Evolutionary conservation across 768 basidiomycete species (phyloP).

Genomic region (Amanita jacksonii): DNA sequence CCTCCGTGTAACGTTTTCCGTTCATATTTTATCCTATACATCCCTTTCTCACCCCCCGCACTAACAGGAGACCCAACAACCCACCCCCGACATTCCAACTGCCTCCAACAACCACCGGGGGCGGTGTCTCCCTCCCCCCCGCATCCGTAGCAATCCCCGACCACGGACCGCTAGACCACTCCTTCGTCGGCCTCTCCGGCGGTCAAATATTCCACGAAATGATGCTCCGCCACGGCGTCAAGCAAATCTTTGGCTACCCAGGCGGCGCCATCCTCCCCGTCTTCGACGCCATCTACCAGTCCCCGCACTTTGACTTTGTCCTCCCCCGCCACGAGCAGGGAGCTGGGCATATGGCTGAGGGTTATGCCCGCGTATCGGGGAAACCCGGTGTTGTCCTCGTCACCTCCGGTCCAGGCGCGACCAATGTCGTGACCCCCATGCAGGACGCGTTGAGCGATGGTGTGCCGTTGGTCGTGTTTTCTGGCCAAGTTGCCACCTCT

Average conservation of each 20-base stretch:
- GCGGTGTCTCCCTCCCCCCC: slow-evolving; percentile 22
- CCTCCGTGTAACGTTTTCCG: slow-evolving; percentile 36
- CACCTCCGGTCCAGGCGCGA: slow-evolving; percentile 96
- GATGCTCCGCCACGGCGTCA: slow-evolving; percentile 96
- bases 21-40: slow-evolving; percentile 2
- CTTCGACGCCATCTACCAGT: slow-evolving; percentile 99
- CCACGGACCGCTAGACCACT: slow-evolving; percentile 52
- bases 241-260: slow-evolving; percentile 96
- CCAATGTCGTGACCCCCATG: slow-evolving; percentile 96
- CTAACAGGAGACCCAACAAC: slow-evolving; percentile 57
- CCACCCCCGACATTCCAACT: slow-evolving; percentile 47
- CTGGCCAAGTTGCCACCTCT: slow-evolving; percentile 98
- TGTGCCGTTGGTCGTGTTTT: slow-evolving; percentile 89
- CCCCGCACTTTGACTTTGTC: slow-evolving; percentile 88
- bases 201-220: slow-evolving; percentile 99
- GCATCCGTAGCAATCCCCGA: slow-evolving; percentile 26
- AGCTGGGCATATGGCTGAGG: slow-evolving; percentile 98
- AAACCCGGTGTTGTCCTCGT: slow-evolving; percentile 97
- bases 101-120: slow-evolving; percentile 23
- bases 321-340: slow-evolving; percentile 97
- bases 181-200: slow-evolving; percentile 90
- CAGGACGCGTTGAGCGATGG: slow-evolving; percentile 96
- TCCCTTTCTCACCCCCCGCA: slow-evolving; percentile 2
- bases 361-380: slow-evolving; percentile 94
- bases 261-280: slow-evolving; percentile 98